A percentile compares a stretch with the other conserved stretches of the same genome.
Conservation (phyloP, 2,329 filamentous ascomycete species). For the Capronia americana region DNA sequence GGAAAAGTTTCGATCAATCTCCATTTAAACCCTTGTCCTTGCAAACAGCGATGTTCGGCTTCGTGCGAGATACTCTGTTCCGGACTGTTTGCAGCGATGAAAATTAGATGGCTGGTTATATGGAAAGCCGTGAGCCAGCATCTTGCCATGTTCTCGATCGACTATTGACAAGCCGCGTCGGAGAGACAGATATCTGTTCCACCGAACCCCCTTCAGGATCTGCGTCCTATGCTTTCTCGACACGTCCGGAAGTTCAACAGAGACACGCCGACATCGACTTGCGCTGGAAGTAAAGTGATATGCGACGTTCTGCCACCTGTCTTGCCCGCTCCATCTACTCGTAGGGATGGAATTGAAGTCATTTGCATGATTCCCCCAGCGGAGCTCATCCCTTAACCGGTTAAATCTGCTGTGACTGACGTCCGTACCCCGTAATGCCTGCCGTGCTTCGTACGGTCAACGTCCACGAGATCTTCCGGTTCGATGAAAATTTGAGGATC, state of each 20-base stretch:
- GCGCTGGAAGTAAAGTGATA: neutral
- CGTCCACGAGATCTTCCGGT: neutral
- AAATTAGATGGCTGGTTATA: constrained; percentile 22
- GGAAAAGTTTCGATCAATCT: constrained; percentile 12
- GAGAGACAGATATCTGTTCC: constrained; percentile 14
- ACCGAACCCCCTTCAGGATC: constrained; percentile 3
- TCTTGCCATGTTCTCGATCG: neutral
- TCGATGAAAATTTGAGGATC: neutral
- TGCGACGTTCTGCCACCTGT: neutral
- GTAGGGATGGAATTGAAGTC: neutral
- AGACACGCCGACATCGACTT: constrained; percentile 1
- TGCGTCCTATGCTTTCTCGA: neutral
- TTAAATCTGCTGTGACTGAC: neutral
- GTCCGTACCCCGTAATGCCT: neutral
- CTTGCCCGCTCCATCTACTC: neutral
- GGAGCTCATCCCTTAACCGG: neutral
- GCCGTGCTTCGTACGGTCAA: neutral
- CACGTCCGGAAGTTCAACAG: neutral
- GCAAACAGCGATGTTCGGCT: neutral
- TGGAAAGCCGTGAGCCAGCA: constrained; percentile 6
- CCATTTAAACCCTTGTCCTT: constrained; percentile 5
- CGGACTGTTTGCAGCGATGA: neutral
- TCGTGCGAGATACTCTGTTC: neutral
- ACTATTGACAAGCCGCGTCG: neutral
- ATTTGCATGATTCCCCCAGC: neutral